Evolutionary conservation across 805 yeast genomes (phyloP), one percentile per base, ranked within the genome.

Genomic region (Tetrapisispora fleetii): DNA sequence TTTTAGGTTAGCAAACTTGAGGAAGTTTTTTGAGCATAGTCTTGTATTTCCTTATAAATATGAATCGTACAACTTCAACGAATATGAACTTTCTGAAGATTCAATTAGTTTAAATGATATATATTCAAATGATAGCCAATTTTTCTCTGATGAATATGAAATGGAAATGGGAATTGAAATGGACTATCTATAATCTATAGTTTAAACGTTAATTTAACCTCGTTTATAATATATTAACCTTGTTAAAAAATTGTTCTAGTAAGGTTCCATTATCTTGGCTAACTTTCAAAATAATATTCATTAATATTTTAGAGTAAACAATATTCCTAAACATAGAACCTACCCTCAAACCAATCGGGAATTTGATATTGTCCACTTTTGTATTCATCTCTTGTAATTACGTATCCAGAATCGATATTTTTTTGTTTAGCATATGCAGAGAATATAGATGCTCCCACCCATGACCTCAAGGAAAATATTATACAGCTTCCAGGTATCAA

Each of bases 1-100:
- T 45, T 64, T 58, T 48, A 47, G 54, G 36, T 43, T 64, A n/a
- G 49, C 50, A 28, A 52, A 54, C 10, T 56, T 55, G 38, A 50
- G 63, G n/a, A 49, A 54, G 7, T 36, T 40, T 10, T 60, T 60
- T 46, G 46, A 53, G 35, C 14, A 13, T 5, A 40, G 30, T 33
- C 17, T 18, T 1, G 5, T 33, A 8, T 21, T 17, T 17, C 21
- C 45, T 19, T 28, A 35, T 27, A 40, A 13, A 30, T 27, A 14
- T 8, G 28, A 28, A 16, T 18, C 37, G 13, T 32, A 28, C 30
- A 4, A 13, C 10, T 35, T 10, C 7, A 14, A 38, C 14, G 24
- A 30, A 14, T 19, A 18, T 18, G 22, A 27, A 28, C 7, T 19
- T 37, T 5, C 6, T 11, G 22, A 37, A 13, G 35, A 28, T 19